Evolutionary conservation across 768 basidiomycete species (phyloP).

Genomic region (Psilocybe cyanescens): DNA sequence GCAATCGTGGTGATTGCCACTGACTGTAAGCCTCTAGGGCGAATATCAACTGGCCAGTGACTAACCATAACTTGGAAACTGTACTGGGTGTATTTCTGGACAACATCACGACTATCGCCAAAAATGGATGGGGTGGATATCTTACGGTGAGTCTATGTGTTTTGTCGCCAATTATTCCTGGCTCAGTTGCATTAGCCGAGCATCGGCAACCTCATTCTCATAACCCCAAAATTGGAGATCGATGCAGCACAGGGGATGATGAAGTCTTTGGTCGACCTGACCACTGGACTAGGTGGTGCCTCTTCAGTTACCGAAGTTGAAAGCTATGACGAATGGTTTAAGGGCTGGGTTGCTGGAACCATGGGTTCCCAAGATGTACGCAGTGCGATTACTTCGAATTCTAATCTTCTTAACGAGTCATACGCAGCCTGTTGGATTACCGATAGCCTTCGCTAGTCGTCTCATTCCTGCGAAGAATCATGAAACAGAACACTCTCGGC

Average conservation of each 20-base stretch:
- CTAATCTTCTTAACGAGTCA: neutral
- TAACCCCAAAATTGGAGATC: slow-evolving; percentile 29
- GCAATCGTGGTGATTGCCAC: neutral
- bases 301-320: slow-evolving; percentile 24
- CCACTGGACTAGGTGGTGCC: slow-evolving; percentile 19
- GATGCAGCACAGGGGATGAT: slow-evolving; percentile 30
- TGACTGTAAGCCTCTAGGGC: slow-evolving; percentile 27
- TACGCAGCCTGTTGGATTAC: slow-evolving; percentile 28
- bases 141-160: slow-evolving; percentile 19
- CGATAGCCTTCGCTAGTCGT: slow-evolving; percentile 24
- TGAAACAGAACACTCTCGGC: slow-evolving; percentile 17
- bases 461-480: slow-evolving; percentile 32
- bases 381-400: neutral
- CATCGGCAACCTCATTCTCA: slow-evolving; percentile 27
- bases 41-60: slow-evolving; percentile 35
- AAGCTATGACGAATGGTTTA: slow-evolving; percentile 23
- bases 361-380: slow-evolving; percentile 27
- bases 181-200: slow-evolving; percentile 14
- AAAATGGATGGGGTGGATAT: slow-evolving; percentile 53
- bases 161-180: neutral
- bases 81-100: slow-evolving; percentile 39
- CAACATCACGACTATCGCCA: slow-evolving; percentile 43
- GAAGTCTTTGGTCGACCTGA: slow-evolving; percentile 26
- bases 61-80: slow-evolving; percentile 30
- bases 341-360: slow-evolving; percentile 22